Percentiles rank a stretch among this genome's conserved stretches.
Evolutionary conservation across 768 basidiomycete genomes (phyloP).

Genomic region (Tulasnella sp.): DNA sequence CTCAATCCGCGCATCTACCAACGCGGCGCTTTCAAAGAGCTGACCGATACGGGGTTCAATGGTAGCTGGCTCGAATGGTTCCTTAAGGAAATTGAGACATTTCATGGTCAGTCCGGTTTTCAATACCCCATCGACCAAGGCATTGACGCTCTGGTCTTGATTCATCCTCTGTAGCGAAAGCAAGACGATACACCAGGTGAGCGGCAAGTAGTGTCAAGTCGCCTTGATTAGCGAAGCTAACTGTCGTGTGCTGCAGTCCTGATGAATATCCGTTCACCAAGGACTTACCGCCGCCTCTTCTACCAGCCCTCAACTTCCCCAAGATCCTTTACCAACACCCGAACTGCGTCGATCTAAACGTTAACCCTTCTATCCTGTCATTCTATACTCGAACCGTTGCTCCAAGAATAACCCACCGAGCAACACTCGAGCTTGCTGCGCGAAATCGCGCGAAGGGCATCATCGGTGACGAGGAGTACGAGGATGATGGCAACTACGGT

Average conservation of each 20-base stretch:
- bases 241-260: constrained; percentile 47
- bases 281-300: constrained; percentile 69
- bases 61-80: constrained; percentile 99
- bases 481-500: constrained; percentile 97
- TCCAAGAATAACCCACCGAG: constrained; percentile 73
- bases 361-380: constrained; percentile 73
- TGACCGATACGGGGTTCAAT: constrained; percentile 60
- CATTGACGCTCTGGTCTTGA: background rate
- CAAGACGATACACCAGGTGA: constrained; percentile 88
- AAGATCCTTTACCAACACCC: constrained; percentile 54
- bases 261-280: constrained; percentile 96
- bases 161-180: constrained; percentile 57
- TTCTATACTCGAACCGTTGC: constrained; percentile 88
- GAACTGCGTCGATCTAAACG: constrained; percentile 60
- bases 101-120: constrained; percentile 69
- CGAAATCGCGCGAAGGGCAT: constrained; percentile 61
- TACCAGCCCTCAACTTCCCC: constrained; percentile 66
- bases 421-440: constrained; percentile 58
- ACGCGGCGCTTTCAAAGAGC: constrained; percentile 67
- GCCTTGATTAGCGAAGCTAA: background rate
- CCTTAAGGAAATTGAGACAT: constrained; percentile 85
- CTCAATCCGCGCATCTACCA: constrained; percentile 87
- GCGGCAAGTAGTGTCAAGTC: constrained; percentile 4
- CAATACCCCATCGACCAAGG: background rate
- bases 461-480: constrained; percentile 56